phyloP scores from a whole-genome alignment of 1,284 basidiomycete species.

The Abortiporus biennis region DNA sequence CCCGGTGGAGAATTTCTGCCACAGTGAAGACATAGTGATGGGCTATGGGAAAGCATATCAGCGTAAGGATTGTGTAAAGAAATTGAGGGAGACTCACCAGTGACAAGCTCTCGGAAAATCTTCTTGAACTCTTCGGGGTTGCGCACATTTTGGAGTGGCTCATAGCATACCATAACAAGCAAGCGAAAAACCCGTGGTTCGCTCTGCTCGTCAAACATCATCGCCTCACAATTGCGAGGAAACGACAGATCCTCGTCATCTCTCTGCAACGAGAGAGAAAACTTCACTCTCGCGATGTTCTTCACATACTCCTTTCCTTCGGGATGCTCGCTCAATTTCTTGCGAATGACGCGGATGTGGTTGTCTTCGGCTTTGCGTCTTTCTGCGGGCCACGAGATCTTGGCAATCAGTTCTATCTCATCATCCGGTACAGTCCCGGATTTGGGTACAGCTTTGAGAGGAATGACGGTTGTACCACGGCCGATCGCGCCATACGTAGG shows the following conservation, averaged over 20 bases:
- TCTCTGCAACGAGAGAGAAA: background rate
- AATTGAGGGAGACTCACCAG: background rate
- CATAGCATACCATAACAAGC: conserved; percentile 2
- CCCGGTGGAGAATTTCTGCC: conserved; percentile 15
- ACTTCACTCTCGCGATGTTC: background rate
- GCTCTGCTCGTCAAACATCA: background rate
- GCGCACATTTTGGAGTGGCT: conserved; percentile 1
- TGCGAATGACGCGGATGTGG: background rate
- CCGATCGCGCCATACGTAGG: conserved; percentile 1
- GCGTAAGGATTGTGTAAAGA: background rate
- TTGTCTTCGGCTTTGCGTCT: background rate
- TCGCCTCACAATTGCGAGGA: conserved; percentile 1
- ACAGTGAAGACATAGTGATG: background rate
- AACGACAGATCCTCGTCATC: background rate
- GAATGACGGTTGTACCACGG: conserved; percentile 3
- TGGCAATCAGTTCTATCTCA: conserved; percentile 1
- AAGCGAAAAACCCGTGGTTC: conserved; percentile 1
- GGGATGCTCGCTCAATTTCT: background rate
- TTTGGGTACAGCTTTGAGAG: background rate
- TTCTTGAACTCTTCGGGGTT: conserved; percentile 3
- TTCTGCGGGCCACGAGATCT: conserved; percentile 1
- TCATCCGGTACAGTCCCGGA: background rate
- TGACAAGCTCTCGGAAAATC: conserved; percentile 1
- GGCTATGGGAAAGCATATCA: background rate
- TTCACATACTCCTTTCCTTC: background rate